phyloP scores from a whole-genome alignment of 495 filamentous ascomycete genomes.

The Lichenothelia convexa region DNA sequence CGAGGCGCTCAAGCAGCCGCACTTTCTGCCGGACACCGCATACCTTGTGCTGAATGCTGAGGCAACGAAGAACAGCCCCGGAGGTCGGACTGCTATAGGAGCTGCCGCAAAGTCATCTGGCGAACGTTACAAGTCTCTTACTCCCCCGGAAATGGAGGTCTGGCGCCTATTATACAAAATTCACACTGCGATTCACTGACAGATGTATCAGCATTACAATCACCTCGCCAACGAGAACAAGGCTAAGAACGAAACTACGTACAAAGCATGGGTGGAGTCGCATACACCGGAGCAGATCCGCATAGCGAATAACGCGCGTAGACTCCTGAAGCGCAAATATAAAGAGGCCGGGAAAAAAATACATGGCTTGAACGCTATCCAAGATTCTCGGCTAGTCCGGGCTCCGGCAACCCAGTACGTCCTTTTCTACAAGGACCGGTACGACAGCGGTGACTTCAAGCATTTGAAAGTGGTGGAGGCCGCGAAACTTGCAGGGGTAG shows the following conservation, averaged over 20 bases:
- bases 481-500: constrained; percentile 18
- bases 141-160: constrained; percentile 14
- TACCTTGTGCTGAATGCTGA: constrained; percentile 13
- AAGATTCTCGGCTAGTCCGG: constrained; percentile 44
- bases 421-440: constrained; percentile 30
- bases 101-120: neutral
- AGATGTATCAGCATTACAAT: constrained; percentile 28
- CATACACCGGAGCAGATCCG: constrained; percentile 38
- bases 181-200: constrained; percentile 4
- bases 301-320: constrained; percentile 46
- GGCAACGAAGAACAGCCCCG: neutral
- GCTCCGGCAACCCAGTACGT: constrained; percentile 20
- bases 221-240: constrained; percentile 31
- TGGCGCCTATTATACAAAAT: neutral
- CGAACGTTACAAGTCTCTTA: constrained; percentile 9
- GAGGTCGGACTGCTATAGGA: neutral
- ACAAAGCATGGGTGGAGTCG: constrained; percentile 39
- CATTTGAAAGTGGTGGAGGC: constrained; percentile 17
- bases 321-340: constrained; percentile 1
- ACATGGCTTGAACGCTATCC: constrained; percentile 15
- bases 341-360: neutral
- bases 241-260: constrained; percentile 24
- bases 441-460: constrained; percentile 28
- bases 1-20: constrained; percentile 11
- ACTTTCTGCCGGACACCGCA: constrained; percentile 8